A percentile compares a stretch with the other conserved stretches of the same genome.
Conservation (phyloP, 331 rosid species). For the Spiraea crenata region DNA sequence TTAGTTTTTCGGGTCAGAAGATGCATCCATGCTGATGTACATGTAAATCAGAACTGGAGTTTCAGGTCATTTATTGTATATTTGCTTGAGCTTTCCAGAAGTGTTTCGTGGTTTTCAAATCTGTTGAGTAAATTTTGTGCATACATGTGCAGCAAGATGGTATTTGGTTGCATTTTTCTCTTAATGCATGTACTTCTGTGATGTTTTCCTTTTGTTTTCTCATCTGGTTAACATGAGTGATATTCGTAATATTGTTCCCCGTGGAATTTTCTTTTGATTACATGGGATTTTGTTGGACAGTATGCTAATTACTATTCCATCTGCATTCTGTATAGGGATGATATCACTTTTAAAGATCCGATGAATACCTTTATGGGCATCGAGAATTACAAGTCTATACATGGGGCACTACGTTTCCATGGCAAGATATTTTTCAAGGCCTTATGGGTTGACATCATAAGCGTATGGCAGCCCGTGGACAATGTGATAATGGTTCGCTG, state of each 20-base stretch:
- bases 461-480: constrained; percentile 79
- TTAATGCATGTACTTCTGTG: constrained; percentile 2
- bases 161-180: neutral
- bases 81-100: constrained; percentile 2
- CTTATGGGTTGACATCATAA: constrained; percentile 64
- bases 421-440: constrained; percentile 74
- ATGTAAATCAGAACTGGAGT: neutral
- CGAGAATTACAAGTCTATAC: constrained; percentile 72
- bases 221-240: neutral
- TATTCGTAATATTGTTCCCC: neutral
- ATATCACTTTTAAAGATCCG: constrained; percentile 77
- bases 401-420: constrained; percentile 72
- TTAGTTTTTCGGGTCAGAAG: neutral
- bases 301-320: neutral
- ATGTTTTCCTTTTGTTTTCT: neutral
- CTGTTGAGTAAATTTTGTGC: neutral
- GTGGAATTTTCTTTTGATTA: neutral
- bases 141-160: neutral
- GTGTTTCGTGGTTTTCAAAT: neutral
- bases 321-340: constrained; percentile 52
- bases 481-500: constrained; percentile 78
- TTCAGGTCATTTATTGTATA: neutral
- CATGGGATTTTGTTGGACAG: neutral
- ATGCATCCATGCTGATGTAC: neutral
- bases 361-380: constrained; percentile 68